Base-by-base conservation (phyloP, 768 basidiomycete species). In the Boletus speciosus region DNA sequence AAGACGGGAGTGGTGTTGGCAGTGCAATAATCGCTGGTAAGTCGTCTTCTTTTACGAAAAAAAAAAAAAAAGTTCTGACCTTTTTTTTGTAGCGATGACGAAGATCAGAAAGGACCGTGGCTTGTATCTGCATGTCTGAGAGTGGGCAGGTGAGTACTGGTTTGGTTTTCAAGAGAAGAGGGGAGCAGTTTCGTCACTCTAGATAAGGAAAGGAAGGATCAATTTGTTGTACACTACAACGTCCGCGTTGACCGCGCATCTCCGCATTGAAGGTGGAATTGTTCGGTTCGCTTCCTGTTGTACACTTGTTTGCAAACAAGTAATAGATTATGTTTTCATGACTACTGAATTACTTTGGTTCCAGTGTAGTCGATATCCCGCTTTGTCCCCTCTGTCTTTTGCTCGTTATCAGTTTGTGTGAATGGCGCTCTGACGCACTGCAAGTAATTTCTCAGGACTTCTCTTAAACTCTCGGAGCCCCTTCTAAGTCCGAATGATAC, bases 1-100 rank as follows among this genome's bases (percentile, higher is more conserved):
- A 74, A 76, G 57, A 84, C 69, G 56, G 82, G 47, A 92, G 89
- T 59, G 96, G 96, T 61, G 94, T 98, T 29, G 96, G 97, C 14
- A 92, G 90, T 61, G 93, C 94, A 7, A 97, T 98, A 68, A 97
- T 99, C 63, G 96, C 96, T 2, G 83, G 84, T 84, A 43, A 61
- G 80, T 73, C 32, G 5, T n/a, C n/a, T n/a, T 35, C 47, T 50
- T 32, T 47, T 12, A 15, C 25, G 15, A 36, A n/a, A 6, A 32
- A 14, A 7, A 27, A 11, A 19, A 19, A 19, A 19, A 19, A 19
- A 19, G 32, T 54, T 46, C 50, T 54, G 2, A 43, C 51, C 42
- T 11, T 49, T 35, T 49, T 35, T 31, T 47, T 43, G 8, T 61
- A 93, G 93, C 93, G 12, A 96, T 96, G 93, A 95, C 92, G 35